A percentile compares a stretch with the other conserved stretches of the same genome.
Evolutionary conservation across 352 stramenopile species (phyloP).

Genomic region (Phytophthora vignae): DNA sequence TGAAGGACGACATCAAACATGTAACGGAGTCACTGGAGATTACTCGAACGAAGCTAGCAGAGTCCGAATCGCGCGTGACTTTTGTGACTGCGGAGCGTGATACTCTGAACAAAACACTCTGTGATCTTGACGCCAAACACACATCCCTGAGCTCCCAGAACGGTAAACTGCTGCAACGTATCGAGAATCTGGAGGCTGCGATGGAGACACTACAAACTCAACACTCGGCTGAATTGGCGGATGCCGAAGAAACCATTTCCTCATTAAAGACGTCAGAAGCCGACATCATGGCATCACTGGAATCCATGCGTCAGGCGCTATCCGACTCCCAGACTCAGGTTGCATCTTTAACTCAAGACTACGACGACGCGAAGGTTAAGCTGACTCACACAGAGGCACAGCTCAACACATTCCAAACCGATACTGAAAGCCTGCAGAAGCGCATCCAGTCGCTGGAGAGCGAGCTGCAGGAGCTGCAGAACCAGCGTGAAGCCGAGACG

Average conservation of each 20-base stretch:
- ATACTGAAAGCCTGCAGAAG: neutral
- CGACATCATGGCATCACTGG: constrained; percentile 8
- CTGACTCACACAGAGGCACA: neutral
- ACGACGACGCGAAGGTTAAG: neutral
- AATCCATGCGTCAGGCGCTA: constrained; percentile 20
- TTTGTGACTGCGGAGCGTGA: constrained; percentile 29
- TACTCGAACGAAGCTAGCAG: constrained; percentile 25
- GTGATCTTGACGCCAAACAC: constrained; percentile 19
- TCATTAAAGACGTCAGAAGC: constrained; percentile 15
- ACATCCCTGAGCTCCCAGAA: constrained; percentile 24
- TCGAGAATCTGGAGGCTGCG: constrained; percentile 21
- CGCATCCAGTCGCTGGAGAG: constrained; percentile 26
- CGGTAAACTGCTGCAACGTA: constrained; percentile 15
- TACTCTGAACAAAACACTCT: constrained; percentile 16
- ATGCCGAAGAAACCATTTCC: constrained; percentile 22
- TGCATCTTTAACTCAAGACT: constrained; percentile 7
- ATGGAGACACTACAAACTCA: constrained; percentile 28
- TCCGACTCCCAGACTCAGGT: neutral
- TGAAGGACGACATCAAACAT: constrained; percentile 27
- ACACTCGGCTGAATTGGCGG: constrained; percentile 15
- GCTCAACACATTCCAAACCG: neutral
- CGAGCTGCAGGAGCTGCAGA: constrained; percentile 26
- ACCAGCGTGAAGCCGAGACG: constrained; percentile 12
- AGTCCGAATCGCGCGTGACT: constrained; percentile 22
- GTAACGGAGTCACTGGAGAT: constrained; percentile 27